Conservation (phyloP, 345 rosid genomes). For the Sisymbrium irio region DNA sequence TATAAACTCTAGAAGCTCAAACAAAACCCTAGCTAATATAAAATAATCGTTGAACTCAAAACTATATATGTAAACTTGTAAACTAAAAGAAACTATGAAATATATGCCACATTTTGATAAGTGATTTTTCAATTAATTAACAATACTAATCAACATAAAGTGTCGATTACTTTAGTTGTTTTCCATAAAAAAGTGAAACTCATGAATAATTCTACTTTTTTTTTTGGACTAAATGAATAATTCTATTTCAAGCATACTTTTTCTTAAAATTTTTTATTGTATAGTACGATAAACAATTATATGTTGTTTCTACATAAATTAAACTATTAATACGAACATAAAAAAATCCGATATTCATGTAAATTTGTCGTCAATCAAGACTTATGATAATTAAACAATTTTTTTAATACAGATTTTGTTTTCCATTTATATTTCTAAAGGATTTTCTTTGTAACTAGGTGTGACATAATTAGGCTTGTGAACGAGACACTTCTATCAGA, state of each 20-base stretch:
- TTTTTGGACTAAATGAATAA: no score
- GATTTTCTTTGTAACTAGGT: slow-evolving; percentile 36
- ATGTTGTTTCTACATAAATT: not conserved
- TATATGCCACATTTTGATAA: no score
- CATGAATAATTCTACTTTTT: no score
- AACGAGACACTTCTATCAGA: slow-evolving; percentile 56
- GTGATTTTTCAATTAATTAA: not conserved
- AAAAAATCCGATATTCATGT: not conserved
- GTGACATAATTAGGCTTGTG: slow-evolving; percentile 55
- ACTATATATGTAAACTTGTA: no score
- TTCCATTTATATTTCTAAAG: not conserved
- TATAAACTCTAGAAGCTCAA: not conserved
- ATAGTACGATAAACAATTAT: no score
- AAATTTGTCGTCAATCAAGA: not conserved
- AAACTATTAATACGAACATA: not conserved
- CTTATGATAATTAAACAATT: not conserved
- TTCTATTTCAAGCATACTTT: no score
- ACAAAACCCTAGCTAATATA: no score
- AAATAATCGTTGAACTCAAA: no score
- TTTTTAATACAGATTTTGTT: not conserved
- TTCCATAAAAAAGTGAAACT: not conserved
- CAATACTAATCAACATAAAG: not conserved
- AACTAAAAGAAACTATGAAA: no score
- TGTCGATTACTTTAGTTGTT: not conserved
- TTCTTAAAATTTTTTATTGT: no score